A percentile compares a stretch with the other conserved stretches of the same genome.
Conservation (phyloP, 192 early-diverging fungal genomes). For the Backusella westeae region DNA sequence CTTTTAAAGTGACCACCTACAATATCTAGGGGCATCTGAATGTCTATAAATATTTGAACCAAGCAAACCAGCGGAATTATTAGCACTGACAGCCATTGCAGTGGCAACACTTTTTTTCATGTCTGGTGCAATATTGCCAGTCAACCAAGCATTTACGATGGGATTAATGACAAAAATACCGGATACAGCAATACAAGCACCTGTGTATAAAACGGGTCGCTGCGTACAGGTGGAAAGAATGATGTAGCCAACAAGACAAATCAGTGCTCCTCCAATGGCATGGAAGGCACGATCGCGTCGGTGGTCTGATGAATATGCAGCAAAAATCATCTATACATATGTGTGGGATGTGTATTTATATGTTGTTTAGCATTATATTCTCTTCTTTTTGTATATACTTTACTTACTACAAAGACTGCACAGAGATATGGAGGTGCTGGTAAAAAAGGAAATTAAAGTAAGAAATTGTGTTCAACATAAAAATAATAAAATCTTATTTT, state of each 20-base stretch:
- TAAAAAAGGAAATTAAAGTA: neutral
- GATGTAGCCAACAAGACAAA: slow-evolving; percentile 29
- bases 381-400: neutral
- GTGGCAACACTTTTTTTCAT: slow-evolving; percentile 37
- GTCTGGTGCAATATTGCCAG: slow-evolving; percentile 28
- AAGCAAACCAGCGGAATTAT: slow-evolving; percentile 29
- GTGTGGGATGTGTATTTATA: neutral
- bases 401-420: slow-evolving; percentile 30
- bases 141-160: slow-evolving; percentile 35
- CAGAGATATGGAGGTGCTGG: slow-evolving; percentile 32
- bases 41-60: slow-evolving; percentile 34
- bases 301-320: slow-evolving; percentile 28
- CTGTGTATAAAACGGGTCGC: slow-evolving; percentile 11
- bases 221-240: slow-evolving; percentile 4
- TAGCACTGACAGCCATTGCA: slow-evolving; percentile 33
- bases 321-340: slow-evolving; percentile 23
- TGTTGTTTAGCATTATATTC: neutral
- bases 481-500: neutral
- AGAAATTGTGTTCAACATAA: neutral
- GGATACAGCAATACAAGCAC: slow-evolving; percentile 31
- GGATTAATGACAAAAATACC: slow-evolving; percentile 35
- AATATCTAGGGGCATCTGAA: slow-evolving; percentile 28
- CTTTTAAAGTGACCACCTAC: slow-evolving; percentile 8
- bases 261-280: slow-evolving; percentile 21
- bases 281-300: slow-evolving; percentile 25